A percentile compares a stretch with the other conserved stretches of the same genome.
Evolutionary conservation across 768 basidiomycete genomes (phyloP).

Genomic region (Panaeolus papilionaceus): DNA sequence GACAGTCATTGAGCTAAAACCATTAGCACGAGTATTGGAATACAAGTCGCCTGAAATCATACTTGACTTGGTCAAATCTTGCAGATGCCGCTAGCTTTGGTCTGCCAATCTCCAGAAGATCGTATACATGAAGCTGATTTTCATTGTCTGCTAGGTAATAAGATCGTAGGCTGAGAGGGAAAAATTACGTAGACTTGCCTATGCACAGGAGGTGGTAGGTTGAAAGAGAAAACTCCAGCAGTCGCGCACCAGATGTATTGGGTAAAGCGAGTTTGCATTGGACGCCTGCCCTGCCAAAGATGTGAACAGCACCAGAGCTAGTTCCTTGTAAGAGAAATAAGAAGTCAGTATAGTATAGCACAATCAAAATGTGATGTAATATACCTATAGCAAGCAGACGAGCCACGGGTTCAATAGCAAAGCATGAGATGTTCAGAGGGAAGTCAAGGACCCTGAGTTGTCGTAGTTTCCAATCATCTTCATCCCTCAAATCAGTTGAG

Average conservation of each 20-base stretch:
- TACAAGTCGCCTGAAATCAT: conserved; percentile 24
- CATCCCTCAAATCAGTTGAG: conserved; percentile 61
- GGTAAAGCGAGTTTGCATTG: conserved; percentile 54
- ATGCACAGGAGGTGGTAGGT: conserved; percentile 63
- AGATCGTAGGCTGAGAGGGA: conserved; percentile 7
- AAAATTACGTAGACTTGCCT: conserved; percentile 46
- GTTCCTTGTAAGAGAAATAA: conserved; percentile 54
- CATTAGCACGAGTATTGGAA: conserved; percentile 16
- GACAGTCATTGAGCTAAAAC: conserved; percentile 58
- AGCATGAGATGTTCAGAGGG: conserved; percentile 53
- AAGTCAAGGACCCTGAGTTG: conserved; percentile 55
- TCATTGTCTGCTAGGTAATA: conserved; percentile 48
- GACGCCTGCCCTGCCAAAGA: conserved; percentile 76
- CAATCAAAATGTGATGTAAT: conserved; percentile 20
- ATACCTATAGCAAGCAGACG: conserved; percentile 68
- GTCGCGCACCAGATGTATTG: conserved; percentile 54
- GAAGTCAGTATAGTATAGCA: conserved; percentile 11
- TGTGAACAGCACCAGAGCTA: conserved; percentile 59
- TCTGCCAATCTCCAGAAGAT: conserved; percentile 55
- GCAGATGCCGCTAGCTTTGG: conserved; percentile 59
- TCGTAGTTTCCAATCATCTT: conserved; percentile 62
- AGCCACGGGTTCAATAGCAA: conserved; percentile 65
- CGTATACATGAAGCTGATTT: conserved; percentile 65
- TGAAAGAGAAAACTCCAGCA: conserved; percentile 65
- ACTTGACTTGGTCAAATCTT: conserved; percentile 57